Conservation (phyloP, 345 rosid species). For the Durio zibethinus region DNA sequence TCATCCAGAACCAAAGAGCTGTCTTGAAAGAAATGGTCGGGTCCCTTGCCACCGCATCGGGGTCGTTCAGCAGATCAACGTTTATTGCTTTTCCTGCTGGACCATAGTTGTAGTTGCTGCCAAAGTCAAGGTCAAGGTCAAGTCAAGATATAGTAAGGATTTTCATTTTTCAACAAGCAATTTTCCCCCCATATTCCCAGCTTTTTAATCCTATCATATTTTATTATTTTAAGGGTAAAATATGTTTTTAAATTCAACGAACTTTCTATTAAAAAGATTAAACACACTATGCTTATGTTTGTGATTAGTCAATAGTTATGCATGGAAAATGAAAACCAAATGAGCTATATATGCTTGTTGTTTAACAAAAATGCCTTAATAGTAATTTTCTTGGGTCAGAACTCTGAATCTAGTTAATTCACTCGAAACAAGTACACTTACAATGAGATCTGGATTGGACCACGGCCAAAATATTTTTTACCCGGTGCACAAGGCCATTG, state of each 20-base stretch:
- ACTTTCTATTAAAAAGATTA: too few species aligned
- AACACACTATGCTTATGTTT: too few species aligned
- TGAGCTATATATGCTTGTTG: too few species aligned
- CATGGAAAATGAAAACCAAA: too few species aligned
- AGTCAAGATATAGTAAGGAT: not conserved
- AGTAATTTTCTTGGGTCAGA: too few species aligned
- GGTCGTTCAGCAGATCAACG: slow-evolving; percentile 46
- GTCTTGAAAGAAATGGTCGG: slow-evolving; percentile 42
- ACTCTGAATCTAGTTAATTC: not conserved
- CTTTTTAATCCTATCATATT: too few species aligned
- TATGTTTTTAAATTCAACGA: not conserved
- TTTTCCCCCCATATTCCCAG: not conserved
- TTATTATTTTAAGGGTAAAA: too few species aligned
- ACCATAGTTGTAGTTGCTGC: slow-evolving; percentile 71
- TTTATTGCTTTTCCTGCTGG: slow-evolving; percentile 48
- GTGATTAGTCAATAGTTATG: too few species aligned
- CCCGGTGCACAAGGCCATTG: slow-evolving; percentile 56
- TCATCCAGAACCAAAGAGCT: slow-evolving; percentile 59
- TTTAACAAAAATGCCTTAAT: too few species aligned
- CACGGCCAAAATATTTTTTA: slow-evolving; percentile 54
- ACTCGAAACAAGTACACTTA: slow-evolving; percentile 18
- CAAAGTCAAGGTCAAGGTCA: not conserved
- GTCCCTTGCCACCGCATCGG: slow-evolving; percentile 41
- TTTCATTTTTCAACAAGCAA: too few species aligned
- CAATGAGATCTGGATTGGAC: slow-evolving; percentile 59